Percentiles rank a stretch among this genome's conserved stretches.
phyloP scores from a whole-genome alignment of 345 rosid species.

The Corchorus olitorius region DNA sequence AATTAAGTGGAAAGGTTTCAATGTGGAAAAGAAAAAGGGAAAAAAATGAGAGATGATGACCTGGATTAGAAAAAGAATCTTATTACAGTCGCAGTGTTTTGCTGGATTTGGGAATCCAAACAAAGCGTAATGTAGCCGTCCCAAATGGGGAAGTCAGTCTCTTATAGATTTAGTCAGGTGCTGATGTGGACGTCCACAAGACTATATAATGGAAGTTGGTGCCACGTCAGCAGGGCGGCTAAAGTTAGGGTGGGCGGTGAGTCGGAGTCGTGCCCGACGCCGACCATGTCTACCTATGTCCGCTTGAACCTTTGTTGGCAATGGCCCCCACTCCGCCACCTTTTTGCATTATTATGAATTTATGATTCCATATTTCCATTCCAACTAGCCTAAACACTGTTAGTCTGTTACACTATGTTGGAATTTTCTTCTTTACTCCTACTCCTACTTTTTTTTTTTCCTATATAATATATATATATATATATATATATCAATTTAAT shows the following conservation, averaged over 20 bases:
- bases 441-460: too few species aligned
- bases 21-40: background rate
- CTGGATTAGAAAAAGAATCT: background rate
- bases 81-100: background rate
- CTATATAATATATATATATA: too few species aligned
- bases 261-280: background rate
- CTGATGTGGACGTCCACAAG: slow-evolving; percentile 5
- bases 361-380: background rate
- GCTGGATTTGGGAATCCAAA: background rate
- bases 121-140: background rate
- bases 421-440: too few species aligned
- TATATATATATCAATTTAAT: too few species aligned
- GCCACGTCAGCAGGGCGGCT: slow-evolving; percentile 10
- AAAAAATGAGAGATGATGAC: background rate
- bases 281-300: background rate
- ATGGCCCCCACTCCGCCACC: slow-evolving; percentile 1
- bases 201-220: background rate
- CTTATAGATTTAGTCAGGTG: background rate
- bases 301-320: slow-evolving; percentile 1
- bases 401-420: too few species aligned
- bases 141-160: background rate
- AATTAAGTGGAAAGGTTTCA: background rate
- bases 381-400: background rate
- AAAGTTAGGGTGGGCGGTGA: slow-evolving; percentile 1
- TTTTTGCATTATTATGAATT: background rate